These are phyloP conservation scores for Cyclotella cryptica DNA, from an alignment of 108 stramenopile species.

Conservation along the genomic window DNA sequence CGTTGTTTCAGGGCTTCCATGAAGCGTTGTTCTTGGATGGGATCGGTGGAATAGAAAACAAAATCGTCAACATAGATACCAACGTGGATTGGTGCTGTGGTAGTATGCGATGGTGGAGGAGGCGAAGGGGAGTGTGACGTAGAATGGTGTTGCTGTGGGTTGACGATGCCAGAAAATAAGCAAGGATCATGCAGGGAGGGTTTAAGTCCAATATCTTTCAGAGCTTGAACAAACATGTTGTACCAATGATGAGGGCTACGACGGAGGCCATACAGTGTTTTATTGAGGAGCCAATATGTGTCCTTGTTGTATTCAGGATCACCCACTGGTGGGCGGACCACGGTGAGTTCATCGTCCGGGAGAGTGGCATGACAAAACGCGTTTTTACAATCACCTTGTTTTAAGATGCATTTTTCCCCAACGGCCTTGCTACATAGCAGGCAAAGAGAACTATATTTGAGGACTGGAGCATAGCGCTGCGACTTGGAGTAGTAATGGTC, in stretches of 20 bases:
- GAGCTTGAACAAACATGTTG: conserved; percentile 3
- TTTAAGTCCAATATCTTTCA: conserved; percentile 13
- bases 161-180: conserved; percentile 3
- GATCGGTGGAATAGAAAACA: conserved; percentile 13
- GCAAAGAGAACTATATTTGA: conserved; percentile 15
- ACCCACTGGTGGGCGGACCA: neutral
- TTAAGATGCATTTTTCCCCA: neutral
- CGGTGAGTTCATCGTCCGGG: conserved; percentile 12
- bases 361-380: conserved; percentile 4
- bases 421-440: conserved; percentile 24
- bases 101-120: too few species aligned
- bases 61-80: conserved; percentile 26
- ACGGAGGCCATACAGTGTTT: conserved; percentile 33
- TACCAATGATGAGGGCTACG: conserved; percentile 35
- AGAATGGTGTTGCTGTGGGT: too few species aligned
- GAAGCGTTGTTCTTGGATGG: neutral
- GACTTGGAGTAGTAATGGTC: conserved; percentile 20
- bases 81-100: neutral
- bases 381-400: conserved; percentile 40
- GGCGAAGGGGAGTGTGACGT: neutral
- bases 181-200: conserved; percentile 18
- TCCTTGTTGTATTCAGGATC: neutral
- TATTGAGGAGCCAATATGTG: conserved; percentile 21
- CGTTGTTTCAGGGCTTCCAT: neutral
- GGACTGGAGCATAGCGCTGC: conserved; percentile 24